Base-by-base conservation (phyloP, 257 asterid genomes). In the Salvia rosmarinus region DNA sequence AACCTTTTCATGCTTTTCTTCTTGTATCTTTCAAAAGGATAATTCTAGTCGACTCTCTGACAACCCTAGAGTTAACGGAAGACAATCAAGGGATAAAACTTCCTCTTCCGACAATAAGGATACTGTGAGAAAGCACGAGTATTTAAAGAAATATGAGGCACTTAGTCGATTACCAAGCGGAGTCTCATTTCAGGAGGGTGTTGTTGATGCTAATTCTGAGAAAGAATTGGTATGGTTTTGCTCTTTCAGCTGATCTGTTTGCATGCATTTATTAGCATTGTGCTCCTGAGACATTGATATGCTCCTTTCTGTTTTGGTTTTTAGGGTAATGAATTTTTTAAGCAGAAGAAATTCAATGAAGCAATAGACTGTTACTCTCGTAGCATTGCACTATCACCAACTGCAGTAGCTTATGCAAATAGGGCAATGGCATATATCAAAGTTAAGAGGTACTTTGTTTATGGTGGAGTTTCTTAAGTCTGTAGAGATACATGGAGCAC, bases 321-420 rank as follows among this genome's bases (percentile, higher is more conserved):
- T 64, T 72, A 95, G 99, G 99, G 98, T 30, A 95, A 95, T 65
- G 96, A 95, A 58, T 81, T 71, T 80, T 95, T 89, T 77, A 95
- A 95, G 84, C 82, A 86, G 85, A 91, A 89, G 84, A 95, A 87
- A 66, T 95, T 83, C 80, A 85, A 81, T 81, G 98, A 91, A 63
- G 98, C 99, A 62, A 81, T 95, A 83, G 95, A 91, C 67, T 91
- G 98, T 81, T 95, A 91, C 82, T 91, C 99, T 66, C 86, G 98
- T 77, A 91, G 99, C 89, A 95, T 95, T 67, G 99, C 96, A 28
- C 83, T 95, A 65, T 87, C 89, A 21, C 99, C 98, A 62, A 88
- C 98, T 75, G 98, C 97, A 40, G 95, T 91, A 60, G 90, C 95
- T 74, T 88, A 86, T 81, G 99, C 96, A 49, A 91, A 95, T 77